Evolutionary conservation across 1,139 yeast species (phyloP).

Genomic region (Sugiyamaella pinicola): DNA sequence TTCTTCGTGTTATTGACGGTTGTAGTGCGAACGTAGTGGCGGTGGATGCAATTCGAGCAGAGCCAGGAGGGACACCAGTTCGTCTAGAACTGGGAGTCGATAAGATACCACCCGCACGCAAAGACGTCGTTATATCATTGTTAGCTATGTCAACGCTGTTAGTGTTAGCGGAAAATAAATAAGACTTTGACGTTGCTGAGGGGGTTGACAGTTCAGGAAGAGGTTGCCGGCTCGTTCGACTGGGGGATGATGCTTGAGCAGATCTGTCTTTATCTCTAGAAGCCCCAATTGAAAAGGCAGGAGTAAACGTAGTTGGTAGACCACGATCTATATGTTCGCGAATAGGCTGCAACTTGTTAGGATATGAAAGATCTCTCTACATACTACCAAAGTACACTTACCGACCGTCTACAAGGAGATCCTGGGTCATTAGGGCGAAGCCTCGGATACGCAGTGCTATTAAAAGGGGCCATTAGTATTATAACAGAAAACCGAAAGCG

Average conservation of each 20-base stretch:
- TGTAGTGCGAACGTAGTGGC: background rate
- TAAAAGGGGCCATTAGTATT: constrained; percentile 10
- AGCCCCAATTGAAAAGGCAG: constrained; percentile 19
- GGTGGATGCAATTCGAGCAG: background rate
- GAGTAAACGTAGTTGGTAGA: constrained; percentile 20
- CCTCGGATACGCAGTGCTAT: constrained; percentile 6
- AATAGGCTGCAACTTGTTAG: constrained; percentile 15
- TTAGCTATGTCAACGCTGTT: background rate
- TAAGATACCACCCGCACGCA: background rate
- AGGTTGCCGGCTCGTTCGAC: background rate
- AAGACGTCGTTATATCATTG: too few relatives aligned
- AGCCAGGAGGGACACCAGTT: constrained; percentile 2
- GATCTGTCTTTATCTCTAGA: constrained; percentile 1
- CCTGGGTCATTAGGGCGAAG: constrained; percentile 4
- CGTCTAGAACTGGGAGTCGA: constrained; percentile 4
- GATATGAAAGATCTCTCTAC: background rate
- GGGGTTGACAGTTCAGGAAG: background rate
- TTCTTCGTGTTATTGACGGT: constrained; percentile 6
- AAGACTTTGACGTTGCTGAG: background rate
- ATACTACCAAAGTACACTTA: background rate
- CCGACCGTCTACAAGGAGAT: constrained; percentile 14
- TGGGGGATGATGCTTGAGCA: background rate
- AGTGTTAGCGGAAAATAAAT: background rate
- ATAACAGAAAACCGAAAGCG: background rate
- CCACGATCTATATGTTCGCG: constrained; percentile 19